Evolutionary conservation across 2,329 filamentous ascomycete genomes (phyloP).

Genomic region (Penicillium janthinellum): DNA sequence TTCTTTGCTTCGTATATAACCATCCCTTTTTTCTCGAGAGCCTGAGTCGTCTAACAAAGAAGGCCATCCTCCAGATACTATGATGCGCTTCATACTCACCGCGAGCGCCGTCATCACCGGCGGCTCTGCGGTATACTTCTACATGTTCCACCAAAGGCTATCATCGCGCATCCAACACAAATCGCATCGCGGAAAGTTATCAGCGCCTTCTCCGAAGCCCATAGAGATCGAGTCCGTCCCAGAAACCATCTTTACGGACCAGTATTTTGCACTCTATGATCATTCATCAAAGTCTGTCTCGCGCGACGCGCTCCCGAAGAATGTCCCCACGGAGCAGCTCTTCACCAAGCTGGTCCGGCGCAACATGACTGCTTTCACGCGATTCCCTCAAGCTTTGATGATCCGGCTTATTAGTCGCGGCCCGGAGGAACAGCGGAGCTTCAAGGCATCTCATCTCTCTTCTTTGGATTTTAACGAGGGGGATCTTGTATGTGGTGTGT

Average conservation of each 20-base stretch:
- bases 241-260: conserved; percentile 16
- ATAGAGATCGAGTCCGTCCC: conserved; percentile 30
- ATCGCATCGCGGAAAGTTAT: conserved; percentile 21
- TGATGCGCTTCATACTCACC: conserved; percentile 18
- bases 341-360: conserved; percentile 35
- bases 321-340: conserved; percentile 20
- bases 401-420: conserved; percentile 25
- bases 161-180: conserved; percentile 27
- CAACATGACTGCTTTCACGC: conserved; percentile 38
- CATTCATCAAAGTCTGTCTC: conserved; percentile 24
- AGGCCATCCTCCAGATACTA: neutral
- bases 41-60: neutral
- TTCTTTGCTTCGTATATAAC: neutral
- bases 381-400: conserved; percentile 36
- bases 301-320: conserved; percentile 22
- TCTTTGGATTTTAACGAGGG: conserved; percentile 32
- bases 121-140: conserved; percentile 26
- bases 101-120: conserved; percentile 21
- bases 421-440: conserved; percentile 24
- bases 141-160: conserved; percentile 27
- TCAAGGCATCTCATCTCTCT: conserved; percentile 28
- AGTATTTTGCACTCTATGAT: conserved; percentile 28
- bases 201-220: conserved; percentile 12
- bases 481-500: conserved; percentile 37
- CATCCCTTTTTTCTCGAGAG: neutral